Evolutionary conservation across 306 rosid species (phyloP), one percentile per base, ranked within the genome.

Genomic region (Aeschynomene evenia): DNA sequence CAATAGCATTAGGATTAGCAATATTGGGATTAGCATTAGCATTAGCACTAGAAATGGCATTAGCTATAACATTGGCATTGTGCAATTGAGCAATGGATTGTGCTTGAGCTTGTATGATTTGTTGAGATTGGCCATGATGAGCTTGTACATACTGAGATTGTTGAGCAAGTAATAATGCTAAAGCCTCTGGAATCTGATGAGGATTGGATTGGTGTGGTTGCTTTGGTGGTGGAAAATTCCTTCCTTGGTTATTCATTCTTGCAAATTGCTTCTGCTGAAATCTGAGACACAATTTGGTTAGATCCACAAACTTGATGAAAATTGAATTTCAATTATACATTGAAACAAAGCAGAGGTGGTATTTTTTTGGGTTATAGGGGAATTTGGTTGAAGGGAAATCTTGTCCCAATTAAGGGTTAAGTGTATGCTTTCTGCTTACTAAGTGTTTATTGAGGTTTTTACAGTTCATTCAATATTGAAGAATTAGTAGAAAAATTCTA

Each of bases 181-280:
- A 95, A 0, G 97, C 84, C 48, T 86, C 88, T 8, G 95, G 84
- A 72, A 87, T 43, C 85, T 88, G 96, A 82, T 28, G n/a, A n/a
- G 85, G 61, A 66, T 70, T 71, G 7, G 71, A 29, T 16, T 69
- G 67, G 5, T 54, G 20, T 2, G 84, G 33, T 22, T 82, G 96
- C 3, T 5, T 28, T 2, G 85, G 77, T 34, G 77, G 80, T 65
- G 61, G 84, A 54, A 85, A 78, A 80, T 72, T 84, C 71, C 77
- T 93, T 58, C 43, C 61, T 63, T 73, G 81, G 79, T 75, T 82
- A 55, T 81, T 87, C 96, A 87, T 89, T 77, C 75, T 48, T 68
- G 54, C 12, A 16, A 28, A 66, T 64, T 45, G 76, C 57, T 49
- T 4, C 77, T 70, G 45, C 81, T 45, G 39, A 64, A 66, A 63